Percentiles rank a stretch among this genome's conserved stretches.
phyloP scores from a whole-genome alignment of 2,329 filamentous ascomycete species.

The Nakataea oryzae region DNA sequence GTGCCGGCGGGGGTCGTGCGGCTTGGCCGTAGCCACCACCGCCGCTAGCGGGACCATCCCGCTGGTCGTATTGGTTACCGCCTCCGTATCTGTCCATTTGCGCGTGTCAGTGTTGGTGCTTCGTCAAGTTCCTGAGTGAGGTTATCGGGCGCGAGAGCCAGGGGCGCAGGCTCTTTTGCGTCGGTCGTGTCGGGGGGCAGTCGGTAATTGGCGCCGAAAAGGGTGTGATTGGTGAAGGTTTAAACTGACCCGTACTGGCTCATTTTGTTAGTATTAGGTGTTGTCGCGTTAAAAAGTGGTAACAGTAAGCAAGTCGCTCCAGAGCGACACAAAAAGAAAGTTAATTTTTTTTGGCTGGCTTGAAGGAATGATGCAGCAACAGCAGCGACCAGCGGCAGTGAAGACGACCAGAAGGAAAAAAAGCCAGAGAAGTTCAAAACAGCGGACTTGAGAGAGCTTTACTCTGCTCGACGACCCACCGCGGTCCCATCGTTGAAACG shows the following conservation, averaged over 20 bases:
- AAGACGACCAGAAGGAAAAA: neutral
- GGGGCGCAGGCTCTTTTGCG: neutral
- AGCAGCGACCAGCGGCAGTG: too few relatives aligned
- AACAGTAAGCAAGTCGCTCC: neutral
- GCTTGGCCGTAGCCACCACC: constrained; percentile 23
- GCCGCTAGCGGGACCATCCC: constrained; percentile 21
- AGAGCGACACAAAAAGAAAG: neutral
- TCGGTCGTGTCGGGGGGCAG: neutral
- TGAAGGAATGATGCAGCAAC: neutral
- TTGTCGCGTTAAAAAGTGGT: neutral
- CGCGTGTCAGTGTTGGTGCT: constrained; percentile 17
- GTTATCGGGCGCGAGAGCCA: neutral
- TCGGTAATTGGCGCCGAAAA: neutral
- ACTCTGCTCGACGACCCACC: neutral
- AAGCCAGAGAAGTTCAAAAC: neutral
- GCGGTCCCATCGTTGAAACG: constrained; percentile 11
- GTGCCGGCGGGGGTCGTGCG: constrained; percentile 14
- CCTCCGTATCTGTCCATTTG: constrained; percentile 37
- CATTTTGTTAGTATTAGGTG: constrained; percentile 25
- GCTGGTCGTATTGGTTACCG: constrained; percentile 45
- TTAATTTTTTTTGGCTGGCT: neutral
- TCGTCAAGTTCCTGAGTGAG: neutral
- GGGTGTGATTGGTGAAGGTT: neutral
- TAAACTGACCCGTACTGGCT: constrained; percentile 44
- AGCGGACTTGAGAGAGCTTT: neutral